Base-by-base conservation (phyloP, 2,329 filamentous ascomycete species). In the Trichoderma hamatum region DNA sequence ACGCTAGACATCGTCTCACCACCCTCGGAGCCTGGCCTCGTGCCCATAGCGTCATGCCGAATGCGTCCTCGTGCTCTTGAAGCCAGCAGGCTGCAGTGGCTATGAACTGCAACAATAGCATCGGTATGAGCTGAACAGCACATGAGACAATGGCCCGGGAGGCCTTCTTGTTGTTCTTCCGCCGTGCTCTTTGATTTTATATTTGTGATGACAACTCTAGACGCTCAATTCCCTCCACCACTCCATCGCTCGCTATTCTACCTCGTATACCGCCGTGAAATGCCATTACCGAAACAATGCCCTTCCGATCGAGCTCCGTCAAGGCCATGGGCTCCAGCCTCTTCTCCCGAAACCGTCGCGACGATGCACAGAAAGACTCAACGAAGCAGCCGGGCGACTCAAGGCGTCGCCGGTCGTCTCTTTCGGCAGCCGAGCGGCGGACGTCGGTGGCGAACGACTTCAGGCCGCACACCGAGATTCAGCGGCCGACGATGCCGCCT, bases 251-350 rank as follows among this genome's bases (percentile, higher is more conserved):
- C 54, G 39, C 39, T n/a, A 4, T 10, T 3, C 39, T 43, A n/a
- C 39, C 3, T 43, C 39, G 9, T 16, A 21, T 16, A 49, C 52
- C 39, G 36, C 54, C 54, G 54, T 67, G 39, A 51, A 34, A 67
- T 67, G 64, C 54, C 26, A 59, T 58, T 58, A 13, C 54, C 52
- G 46, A 61, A 61, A 60, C 58, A 14, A 70, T 70, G 51, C 69
- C 69, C 21, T 66, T 70, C 34, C 64, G 69, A 67, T 69, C 69
- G 58, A 69, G 69, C 49, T 70, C 69, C 30, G 67, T 69, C 69
- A 70, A 65, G 60, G 66, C 60, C 26, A 69, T 69, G 56, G 65
- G 64, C 69, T 64, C 69, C 16, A 68, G 39, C 36, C 52, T 70
- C n/a, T 70, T 70, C 66, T 70, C 69, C 34, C 51, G 62, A 51